phyloP scores from a whole-genome alignment of 2,329 filamentous ascomycete genomes.

The Neonectria magnoliae region DNA sequence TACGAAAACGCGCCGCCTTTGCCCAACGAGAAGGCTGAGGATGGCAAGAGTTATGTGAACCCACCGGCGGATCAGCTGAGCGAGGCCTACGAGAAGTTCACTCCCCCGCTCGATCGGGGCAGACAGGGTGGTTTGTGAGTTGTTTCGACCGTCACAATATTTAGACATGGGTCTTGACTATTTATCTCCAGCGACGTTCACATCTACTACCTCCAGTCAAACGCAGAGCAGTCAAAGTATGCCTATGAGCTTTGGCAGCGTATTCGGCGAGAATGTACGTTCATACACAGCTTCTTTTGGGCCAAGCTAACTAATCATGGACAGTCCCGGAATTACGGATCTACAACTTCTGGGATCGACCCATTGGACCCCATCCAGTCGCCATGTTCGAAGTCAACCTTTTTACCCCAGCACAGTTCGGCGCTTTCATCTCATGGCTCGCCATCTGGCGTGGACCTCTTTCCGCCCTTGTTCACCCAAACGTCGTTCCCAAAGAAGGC shows the following conservation, averaged over 20 bases:
- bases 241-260: slow-evolving; percentile 80
- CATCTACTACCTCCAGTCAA: slow-evolving; percentile 80
- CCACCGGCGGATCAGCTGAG: slow-evolving; percentile 69
- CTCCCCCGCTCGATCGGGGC: slow-evolving; percentile 73
- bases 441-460: slow-evolving; percentile 83
- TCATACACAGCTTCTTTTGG: accelerated
- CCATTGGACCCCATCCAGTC: slow-evolving; percentile 82
- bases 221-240: slow-evolving; percentile 70
- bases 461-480: slow-evolving; percentile 84
- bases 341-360: slow-evolving; percentile 79
- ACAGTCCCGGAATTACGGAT: slow-evolving; percentile 85
- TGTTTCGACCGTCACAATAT: not conserved
- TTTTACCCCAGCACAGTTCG: slow-evolving; percentile 87
- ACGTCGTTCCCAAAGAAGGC: slow-evolving; percentile 66
- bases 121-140: slow-evolving; percentile 76
- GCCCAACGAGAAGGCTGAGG: slow-evolving; percentile 67
- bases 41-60: slow-evolving; percentile 83
- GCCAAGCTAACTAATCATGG: not conserved
- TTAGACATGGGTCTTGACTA: not conserved
- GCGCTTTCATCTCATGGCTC: slow-evolving; percentile 88
- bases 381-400: slow-evolving; percentile 95
- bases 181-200: slow-evolving; percentile 72
- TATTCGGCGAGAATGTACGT: slow-evolving; percentile 80
- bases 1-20: slow-evolving; percentile 67
- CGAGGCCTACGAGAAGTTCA: slow-evolving; percentile 75